phyloP scores from a whole-genome alignment of 805 yeast species.

The Kodamaea leandrae region DNA sequence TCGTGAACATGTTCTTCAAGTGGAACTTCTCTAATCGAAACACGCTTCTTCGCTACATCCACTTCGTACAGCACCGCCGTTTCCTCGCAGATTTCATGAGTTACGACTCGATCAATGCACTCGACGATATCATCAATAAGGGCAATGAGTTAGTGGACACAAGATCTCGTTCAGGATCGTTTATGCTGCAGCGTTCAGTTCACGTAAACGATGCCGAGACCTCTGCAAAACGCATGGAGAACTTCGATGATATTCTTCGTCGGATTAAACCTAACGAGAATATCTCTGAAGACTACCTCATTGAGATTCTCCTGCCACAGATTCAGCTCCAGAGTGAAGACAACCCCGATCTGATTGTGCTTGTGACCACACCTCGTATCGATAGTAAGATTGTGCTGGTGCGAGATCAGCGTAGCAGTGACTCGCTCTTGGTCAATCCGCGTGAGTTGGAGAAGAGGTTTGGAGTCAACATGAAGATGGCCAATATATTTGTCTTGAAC shows the following conservation, averaged over 20 bases:
- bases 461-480: slow-evolving; percentile 65
- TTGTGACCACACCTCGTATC: slow-evolving; percentile 72
- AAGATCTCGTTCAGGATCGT: not conserved
- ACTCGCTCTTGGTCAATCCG: slow-evolving; percentile 33
- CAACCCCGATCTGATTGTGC: slow-evolving; percentile 51
- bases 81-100: slow-evolving; percentile 30
- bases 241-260: slow-evolving; percentile 33
- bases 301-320: slow-evolving; percentile 43
- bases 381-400: slow-evolving; percentile 69
- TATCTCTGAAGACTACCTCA: slow-evolving; percentile 37
- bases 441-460: slow-evolving; percentile 57
- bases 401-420: slow-evolving; percentile 39
- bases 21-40: slow-evolving; percentile 42
- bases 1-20: slow-evolving; percentile 39
- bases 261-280: slow-evolving; percentile 19
- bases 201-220: not conserved
- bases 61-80: slow-evolving; percentile 31
- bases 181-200: not conserved
- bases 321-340: slow-evolving; percentile 42
- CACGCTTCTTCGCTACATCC: slow-evolving; percentile 32
- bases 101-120: slow-evolving; percentile 32
- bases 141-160: slow-evolving; percentile 12
- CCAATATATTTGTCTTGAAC: slow-evolving; percentile 68
- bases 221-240: slow-evolving; percentile 17
- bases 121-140: slow-evolving; percentile 28